Conservation (phyloP, 495 filamentous ascomycete genomes). For the Penicillium argentinense region DNA sequence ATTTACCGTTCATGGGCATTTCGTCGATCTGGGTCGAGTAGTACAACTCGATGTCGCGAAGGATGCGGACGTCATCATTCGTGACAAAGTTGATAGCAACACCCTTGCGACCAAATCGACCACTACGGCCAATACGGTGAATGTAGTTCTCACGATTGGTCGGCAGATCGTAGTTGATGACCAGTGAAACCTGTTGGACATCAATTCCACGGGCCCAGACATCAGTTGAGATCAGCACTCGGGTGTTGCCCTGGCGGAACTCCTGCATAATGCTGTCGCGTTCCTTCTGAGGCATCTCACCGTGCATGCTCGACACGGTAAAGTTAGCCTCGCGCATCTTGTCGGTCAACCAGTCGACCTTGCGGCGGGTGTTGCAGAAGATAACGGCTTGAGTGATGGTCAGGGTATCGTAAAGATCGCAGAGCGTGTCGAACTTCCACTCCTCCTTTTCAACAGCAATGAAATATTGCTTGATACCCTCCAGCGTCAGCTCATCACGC, state of each 20-base stretch:
- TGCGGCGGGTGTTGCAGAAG: slow-evolving; percentile 99
- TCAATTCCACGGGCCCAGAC: slow-evolving; percentile 98
- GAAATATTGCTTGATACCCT: slow-evolving; percentile 99
- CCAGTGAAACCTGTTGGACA: slow-evolving; percentile 97
- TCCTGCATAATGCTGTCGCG: slow-evolving; percentile 99
- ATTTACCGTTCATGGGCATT: slow-evolving; percentile 93
- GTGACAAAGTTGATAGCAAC: slow-evolving; percentile 99
- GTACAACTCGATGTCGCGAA: slow-evolving; percentile 95
- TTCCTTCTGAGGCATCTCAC: slow-evolving; percentile 98
- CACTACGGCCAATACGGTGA: slow-evolving; percentile 93
- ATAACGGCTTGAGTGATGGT: slow-evolving; percentile 99
- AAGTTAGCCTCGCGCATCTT: slow-evolving; percentile 99
- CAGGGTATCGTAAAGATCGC: slow-evolving; percentile 97
- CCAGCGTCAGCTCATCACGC: slow-evolving; percentile 97
- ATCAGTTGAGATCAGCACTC: slow-evolving; percentile 97
- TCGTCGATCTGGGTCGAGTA: slow-evolving; percentile 99
- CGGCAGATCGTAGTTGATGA: slow-evolving; percentile 99
- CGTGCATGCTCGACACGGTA: slow-evolving; percentile 98
- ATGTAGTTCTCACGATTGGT: slow-evolving; percentile 99
- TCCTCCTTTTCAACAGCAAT: slow-evolving; percentile 99
- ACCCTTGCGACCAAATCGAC: slow-evolving; percentile 96
- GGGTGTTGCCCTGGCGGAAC: slow-evolving; percentile 92
- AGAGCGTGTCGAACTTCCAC: slow-evolving; percentile 99
- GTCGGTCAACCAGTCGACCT: slow-evolving; percentile 99
- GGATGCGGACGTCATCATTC: slow-evolving; percentile 93